Evolutionary conservation across 495 filamentous ascomycete species (phyloP).

Genomic region (Xylaria curta): DNA sequence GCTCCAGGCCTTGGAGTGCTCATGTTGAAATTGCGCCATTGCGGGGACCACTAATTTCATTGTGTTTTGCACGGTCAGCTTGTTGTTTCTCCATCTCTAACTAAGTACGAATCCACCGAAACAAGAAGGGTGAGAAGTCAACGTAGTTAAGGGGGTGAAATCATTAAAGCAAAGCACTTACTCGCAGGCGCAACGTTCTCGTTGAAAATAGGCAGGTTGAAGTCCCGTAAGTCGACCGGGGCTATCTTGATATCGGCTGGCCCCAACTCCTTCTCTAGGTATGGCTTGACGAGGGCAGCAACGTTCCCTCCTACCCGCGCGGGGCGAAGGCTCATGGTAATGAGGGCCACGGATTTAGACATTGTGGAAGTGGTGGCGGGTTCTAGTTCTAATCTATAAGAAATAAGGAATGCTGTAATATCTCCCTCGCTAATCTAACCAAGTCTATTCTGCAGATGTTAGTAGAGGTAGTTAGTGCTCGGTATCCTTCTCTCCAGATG

Average conservation of each 20-base stretch:
- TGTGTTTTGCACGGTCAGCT: not conserved
- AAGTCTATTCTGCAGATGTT: not conserved
- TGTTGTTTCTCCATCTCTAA: not conserved
- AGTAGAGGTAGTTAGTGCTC: not conserved
- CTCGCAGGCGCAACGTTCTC: slow-evolving; percentile 57
- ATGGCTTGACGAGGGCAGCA: slow-evolving; percentile 42
- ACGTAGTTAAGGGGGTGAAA: not conserved
- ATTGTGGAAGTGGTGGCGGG: slow-evolving; percentile 16
- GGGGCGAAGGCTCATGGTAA: slow-evolving; percentile 47
- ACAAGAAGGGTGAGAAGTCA: not conserved
- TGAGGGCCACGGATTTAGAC: slow-evolving; percentile 49
- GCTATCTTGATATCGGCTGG: slow-evolving; percentile 35
- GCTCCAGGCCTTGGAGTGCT: slow-evolving; percentile 59
- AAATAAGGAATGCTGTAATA: not conserved
- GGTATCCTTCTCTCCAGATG: not conserved
- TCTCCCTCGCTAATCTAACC: not conserved
- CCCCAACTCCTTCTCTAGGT: slow-evolving; percentile 39
- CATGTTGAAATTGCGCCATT: slow-evolving; percentile 50
- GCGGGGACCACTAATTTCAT: slow-evolving; percentile 43
- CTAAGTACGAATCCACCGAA: too few relatives aligned
- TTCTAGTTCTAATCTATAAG: not conserved
- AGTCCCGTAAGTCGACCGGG: slow-evolving; percentile 56
- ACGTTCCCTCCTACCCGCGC: slow-evolving; percentile 45
- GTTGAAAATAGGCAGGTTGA: slow-evolving; percentile 64
- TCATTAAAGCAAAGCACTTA: slow-evolving; percentile 18